Base-by-base conservation (phyloP, 257 asterid genomes). In the Scutellaria minor region DNA sequence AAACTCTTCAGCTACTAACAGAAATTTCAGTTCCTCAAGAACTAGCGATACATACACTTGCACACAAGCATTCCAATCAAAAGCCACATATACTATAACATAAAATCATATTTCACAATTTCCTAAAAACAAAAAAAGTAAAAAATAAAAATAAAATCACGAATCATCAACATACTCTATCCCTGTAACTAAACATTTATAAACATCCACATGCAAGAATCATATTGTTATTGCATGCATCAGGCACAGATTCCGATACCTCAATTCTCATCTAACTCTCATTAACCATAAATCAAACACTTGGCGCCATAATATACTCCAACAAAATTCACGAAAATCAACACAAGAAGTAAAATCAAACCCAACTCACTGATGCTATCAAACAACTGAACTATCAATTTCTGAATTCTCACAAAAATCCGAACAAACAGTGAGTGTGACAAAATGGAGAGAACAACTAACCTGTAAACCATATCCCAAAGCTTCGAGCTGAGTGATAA, bases 251-350 rank as follows among this genome's bases (percentile, higher is more conserved):
- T 46, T 78, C 46, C 22, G 60, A 56, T 44, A 8, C 40, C 71
- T 18, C 47, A 48, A 56, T 45, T 14, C 66, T 31, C 51, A 11
- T n/a, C 7, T 31, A 44, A 7, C 78, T 66, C 77, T 9, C 58
- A 71, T 44, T 47, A 35, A 73, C 66, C 35, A 42, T 18, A 52
- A 42, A 78, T 42, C 52, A 73, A 61, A 61, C 79, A 62, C 72
- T 46, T 52, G 44, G 55, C 51, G 9, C 11, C 62, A 59, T 52
- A 75, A 65, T 70, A 20, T 41, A 75, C 50, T 52, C 72, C 70
- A 53, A 67, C 11, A 15, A 35, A 54, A 55, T 54, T 46, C 72
- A 64, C 31, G 1, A 59, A 20, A 57, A 14, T 57, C 48, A 62
- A 18, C 61, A 56, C 76, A 20, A 46, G 18, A 10, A 75, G 48